Percentiles rank a stretch among this genome's conserved stretches.
Evolutionary conservation across 176 grass and related monocot genomes (phyloP).

Genomic region (Microstegium vimineum): DNA sequence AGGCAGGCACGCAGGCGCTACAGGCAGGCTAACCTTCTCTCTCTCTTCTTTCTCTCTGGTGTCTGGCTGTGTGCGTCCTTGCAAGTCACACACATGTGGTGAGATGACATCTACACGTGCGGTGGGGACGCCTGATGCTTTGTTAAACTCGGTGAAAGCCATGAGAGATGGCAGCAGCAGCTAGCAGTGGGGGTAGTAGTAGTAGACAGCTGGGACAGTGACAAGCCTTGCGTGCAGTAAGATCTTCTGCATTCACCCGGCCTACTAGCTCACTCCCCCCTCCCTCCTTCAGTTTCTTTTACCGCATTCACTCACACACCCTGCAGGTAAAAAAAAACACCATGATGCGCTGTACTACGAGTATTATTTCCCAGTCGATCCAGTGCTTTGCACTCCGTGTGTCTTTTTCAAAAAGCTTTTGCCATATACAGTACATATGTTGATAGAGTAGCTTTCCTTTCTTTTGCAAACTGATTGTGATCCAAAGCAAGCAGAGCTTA

Average conservation of each 20-base stretch:
- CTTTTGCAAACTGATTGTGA: background rate
- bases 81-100: constrained; percentile 54
- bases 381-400: background rate
- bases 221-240: constrained; percentile 37
- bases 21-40: background rate
- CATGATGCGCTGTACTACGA: background rate
- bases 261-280: background rate
- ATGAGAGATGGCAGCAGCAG: constrained; percentile 12
- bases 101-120: constrained; percentile 84
- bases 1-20: background rate
- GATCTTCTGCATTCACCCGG: background rate
- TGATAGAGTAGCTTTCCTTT: background rate
- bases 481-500: background rate
- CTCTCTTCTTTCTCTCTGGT: background rate
- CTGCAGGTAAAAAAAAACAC: background rate
- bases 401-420: background rate
- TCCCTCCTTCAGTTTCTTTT: background rate
- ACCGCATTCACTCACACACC: background rate
- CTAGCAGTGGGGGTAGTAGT: too few relatives aligned
- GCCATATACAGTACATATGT: background rate
- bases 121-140: constrained; percentile 48
- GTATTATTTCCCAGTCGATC: background rate
- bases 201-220: constrained; percentile 50
- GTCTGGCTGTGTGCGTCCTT: constrained; percentile 19
- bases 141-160: constrained; percentile 60